phyloP scores from a whole-genome alignment of 2,329 filamentous ascomycete genomes.

The Scorias spongiosa region DNA sequence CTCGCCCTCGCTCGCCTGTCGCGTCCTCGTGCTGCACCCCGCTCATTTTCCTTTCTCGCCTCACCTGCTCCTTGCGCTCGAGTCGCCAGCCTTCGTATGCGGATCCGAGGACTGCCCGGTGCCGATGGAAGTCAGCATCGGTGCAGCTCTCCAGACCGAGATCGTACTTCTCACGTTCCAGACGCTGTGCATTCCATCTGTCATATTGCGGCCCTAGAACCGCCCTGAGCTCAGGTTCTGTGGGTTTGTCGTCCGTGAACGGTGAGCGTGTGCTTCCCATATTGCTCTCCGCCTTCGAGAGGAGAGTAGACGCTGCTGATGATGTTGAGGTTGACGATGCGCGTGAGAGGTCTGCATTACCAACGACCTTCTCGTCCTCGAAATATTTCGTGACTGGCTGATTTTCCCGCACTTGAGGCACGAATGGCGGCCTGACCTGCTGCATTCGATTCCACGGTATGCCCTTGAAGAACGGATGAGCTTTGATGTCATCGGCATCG shows the following conservation, averaged over 20 bases:
- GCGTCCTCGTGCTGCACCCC: conserved; percentile 1
- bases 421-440: conserved; percentile 56
- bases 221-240: background rate
- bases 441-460: conserved; percentile 68
- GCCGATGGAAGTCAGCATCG: conserved; percentile 14
- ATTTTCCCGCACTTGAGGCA: conserved; percentile 49
- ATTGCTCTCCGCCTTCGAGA: too few species aligned
- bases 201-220: conserved; percentile 8
- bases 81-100: conserved; percentile 17
- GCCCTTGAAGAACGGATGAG: conserved; percentile 69
- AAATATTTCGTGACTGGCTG: conserved; percentile 65
- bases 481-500: conserved; percentile 79
- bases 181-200: conserved; percentile 11
- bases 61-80: conserved; percentile 11
- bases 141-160: conserved; percentile 16
- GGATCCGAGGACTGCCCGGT: conserved; percentile 17
- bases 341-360: conserved; percentile 20
- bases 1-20: background rate
- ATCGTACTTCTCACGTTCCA: conserved; percentile 13
- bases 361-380: conserved; percentile 60
- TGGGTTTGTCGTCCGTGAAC: background rate
- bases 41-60: conserved; percentile 7
- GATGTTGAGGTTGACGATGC: conserved; percentile 9
- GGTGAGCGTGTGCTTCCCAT: too few species aligned
- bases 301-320: background rate